These are phyloP conservation scores for Hamigera avellanea DNA, from an alignment of 495 filamentous ascomycete genomes.

Conservation along the genomic window DNA sequence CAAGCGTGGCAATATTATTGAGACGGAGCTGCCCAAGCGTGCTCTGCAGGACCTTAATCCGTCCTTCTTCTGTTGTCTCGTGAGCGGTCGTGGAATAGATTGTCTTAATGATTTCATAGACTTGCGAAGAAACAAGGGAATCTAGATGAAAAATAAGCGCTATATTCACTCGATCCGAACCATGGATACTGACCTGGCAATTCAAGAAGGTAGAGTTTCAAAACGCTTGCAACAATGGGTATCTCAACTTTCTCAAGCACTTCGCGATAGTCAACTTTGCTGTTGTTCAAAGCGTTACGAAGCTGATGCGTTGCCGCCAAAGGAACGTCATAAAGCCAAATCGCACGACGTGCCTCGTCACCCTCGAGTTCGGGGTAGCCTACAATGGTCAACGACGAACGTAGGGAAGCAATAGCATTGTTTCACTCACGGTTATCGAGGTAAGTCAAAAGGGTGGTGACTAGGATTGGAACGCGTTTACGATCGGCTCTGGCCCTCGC, in stretches of 20 bases:
- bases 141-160: conserved; percentile 39
- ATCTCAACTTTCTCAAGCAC: conserved; percentile 79
- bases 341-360: conserved; percentile 81
- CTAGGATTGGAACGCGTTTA: conserved; percentile 86
- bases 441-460: conserved; percentile 88
- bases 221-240: conserved; percentile 79
- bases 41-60: conserved; percentile 87
- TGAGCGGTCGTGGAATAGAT: conserved; percentile 75
- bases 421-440: conserved; percentile 64
- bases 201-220: conserved; percentile 95
- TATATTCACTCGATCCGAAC: not conserved
- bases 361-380: conserved; percentile 96
- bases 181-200: conserved; percentile 59
- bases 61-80: conserved; percentile 57
- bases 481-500: conserved; percentile 83
- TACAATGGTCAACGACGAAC: conserved; percentile 14
- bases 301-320: conserved; percentile 77
- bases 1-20: conserved; percentile 95
- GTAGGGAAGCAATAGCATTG: conserved; percentile 1
- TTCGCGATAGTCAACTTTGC: conserved; percentile 67
- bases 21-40: conserved; percentile 90
- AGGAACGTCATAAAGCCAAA: conserved; percentile 91
- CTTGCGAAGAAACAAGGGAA: conserved; percentile 92
- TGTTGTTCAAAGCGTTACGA: conserved; percentile 72
- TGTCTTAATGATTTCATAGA: conserved; percentile 97